Base-by-base conservation (phyloP, 352 stramenopile species). In the Globisporangium parvum region DNA sequence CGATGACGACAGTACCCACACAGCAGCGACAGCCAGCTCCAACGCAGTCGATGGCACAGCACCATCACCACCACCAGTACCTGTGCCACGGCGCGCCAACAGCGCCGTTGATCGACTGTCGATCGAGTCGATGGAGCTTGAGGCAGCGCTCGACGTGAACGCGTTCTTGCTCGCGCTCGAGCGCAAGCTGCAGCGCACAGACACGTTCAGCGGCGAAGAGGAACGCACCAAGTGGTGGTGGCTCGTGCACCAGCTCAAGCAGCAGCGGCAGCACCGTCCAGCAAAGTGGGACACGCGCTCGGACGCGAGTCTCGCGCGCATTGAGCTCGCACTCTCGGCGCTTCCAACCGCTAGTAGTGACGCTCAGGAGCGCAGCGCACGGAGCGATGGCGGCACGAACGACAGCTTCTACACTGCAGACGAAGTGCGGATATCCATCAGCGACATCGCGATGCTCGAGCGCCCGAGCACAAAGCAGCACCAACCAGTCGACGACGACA, bases 221-320 rank as follows among this genome's bases (percentile, higher is more conserved):
- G 71, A 77, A 44, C 71, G 69, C 26, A 71, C 67, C 40, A 60
- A 61, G 20, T 81, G 69, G 69, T 63, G 64, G 33, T 74, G 58
- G 69, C 51, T 57, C 18, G 59, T 73, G 53, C 60, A 79, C 28
- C 65, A 71, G 52, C 59, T 77, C 39, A 70, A 59, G 40, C 57
- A 63, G 18, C 67, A 77, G 47, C 67, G 67, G 37, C 51, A 71
- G 18, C 50, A 60, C 47, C 47, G 50, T 26, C 56, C 60, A 17
- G 48, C 55, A n/a, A 59, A 53, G 10, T 75, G 66, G 69, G 51
- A 54, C 15, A 51, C 47, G 6, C 47, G 59, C 28, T 55, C 65
- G 26, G 49, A 67, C 55, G 62, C 62, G 31, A 42, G 72, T 8
- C 57, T 81, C 33, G 37, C 42, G 23, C 54, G 55, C 11, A 65